Evolutionary conservation across 1,139 yeast genomes (phyloP).

Genomic region (Hyphopichia fennica): DNA sequence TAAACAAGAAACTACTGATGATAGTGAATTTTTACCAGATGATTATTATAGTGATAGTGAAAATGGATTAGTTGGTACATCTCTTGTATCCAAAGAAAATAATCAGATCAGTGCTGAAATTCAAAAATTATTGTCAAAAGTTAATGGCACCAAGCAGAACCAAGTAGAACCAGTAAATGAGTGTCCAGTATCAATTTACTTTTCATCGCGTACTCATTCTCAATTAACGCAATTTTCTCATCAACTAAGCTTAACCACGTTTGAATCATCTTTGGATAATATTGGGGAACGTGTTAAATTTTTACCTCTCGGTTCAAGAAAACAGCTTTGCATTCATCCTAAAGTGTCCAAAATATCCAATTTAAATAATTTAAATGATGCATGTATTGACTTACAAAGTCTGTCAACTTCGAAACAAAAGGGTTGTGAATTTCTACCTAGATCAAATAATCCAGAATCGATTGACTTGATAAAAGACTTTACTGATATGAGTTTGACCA

Average conservation of each 20-base stretch:
- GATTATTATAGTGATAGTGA: conserved; percentile 41
- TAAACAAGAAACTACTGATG: conserved; percentile 8
- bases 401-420: conserved; percentile 11
- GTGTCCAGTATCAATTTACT: conserved; percentile 52
- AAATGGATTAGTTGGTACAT: conserved; percentile 8
- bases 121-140: conserved; percentile 35
- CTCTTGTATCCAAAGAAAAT: conserved; percentile 15
- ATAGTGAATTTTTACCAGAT: conserved; percentile 37
- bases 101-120: conserved; percentile 45
- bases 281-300: conserved; percentile 50
- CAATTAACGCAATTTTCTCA: conserved; percentile 80
- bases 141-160: conserved; percentile 20
- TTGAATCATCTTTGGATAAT: conserved; percentile 60
- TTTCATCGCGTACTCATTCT: conserved; percentile 88
- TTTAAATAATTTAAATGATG: conserved; percentile 70
- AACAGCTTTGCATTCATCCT: conserved; percentile 79
- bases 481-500: conserved; percentile 59
- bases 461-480: conserved; percentile 43
- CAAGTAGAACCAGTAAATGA: conserved; percentile 31
- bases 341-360: conserved; percentile 52
- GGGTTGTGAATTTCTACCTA: conserved; percentile 52
- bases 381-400: conserved; percentile 73
- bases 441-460: conserved; percentile 28
- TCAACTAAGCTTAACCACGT: conserved; percentile 63
- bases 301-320: conserved; percentile 76